Percentiles rank a stretch among this genome's conserved stretches.
Conservation (phyloP, 306 rosid genomes). For the Hippophae rhamnoides region DNA sequence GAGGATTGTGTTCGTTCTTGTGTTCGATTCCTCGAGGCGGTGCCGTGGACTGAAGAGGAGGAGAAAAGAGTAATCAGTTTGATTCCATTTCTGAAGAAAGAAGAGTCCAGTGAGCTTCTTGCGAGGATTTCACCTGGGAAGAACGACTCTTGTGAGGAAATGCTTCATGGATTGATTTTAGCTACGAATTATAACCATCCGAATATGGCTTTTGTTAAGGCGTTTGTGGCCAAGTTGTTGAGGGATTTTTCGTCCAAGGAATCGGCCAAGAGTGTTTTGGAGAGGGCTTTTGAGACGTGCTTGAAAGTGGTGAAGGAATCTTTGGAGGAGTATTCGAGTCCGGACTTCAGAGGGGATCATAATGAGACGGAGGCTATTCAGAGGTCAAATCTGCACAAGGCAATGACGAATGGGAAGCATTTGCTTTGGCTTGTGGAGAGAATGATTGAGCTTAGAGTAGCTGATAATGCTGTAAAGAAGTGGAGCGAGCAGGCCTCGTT, state of each 20-base stretch:
- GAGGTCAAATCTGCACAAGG: conserved; percentile 78
- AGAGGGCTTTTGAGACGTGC: conserved; percentile 52
- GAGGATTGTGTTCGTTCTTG: conserved; percentile 73
- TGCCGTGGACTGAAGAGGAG: conserved; percentile 90
- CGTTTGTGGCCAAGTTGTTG: conserved; percentile 73
- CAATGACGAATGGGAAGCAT: conserved; percentile 63
- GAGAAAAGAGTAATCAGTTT: conserved; percentile 50
- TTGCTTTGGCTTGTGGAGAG: conserved; percentile 80
- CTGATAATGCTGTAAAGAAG: conserved; percentile 57
- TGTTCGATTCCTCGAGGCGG: conserved; percentile 70
- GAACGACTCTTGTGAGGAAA: conserved; percentile 48
- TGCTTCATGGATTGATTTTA: conserved; percentile 55
- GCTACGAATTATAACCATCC: conserved; percentile 57
- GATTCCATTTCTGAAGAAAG: conserved; percentile 60
- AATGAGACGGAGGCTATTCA: conserved; percentile 87
- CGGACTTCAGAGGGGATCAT: conserved; percentile 66
- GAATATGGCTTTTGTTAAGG: conserved; percentile 74
- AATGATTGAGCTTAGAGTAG: conserved; percentile 89
- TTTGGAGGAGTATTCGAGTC: conserved; percentile 82
- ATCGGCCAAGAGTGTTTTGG: conserved; percentile 68
- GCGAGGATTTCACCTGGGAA: conserved; percentile 59
- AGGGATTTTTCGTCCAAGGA: conserved; percentile 66
- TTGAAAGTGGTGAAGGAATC: conserved; percentile 71
- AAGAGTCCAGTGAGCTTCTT: conserved; percentile 62
- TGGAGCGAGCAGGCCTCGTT: conserved; percentile 79